phyloP scores from a whole-genome alignment of 768 basidiomycete species.

The Calocera viscosa region DNA sequence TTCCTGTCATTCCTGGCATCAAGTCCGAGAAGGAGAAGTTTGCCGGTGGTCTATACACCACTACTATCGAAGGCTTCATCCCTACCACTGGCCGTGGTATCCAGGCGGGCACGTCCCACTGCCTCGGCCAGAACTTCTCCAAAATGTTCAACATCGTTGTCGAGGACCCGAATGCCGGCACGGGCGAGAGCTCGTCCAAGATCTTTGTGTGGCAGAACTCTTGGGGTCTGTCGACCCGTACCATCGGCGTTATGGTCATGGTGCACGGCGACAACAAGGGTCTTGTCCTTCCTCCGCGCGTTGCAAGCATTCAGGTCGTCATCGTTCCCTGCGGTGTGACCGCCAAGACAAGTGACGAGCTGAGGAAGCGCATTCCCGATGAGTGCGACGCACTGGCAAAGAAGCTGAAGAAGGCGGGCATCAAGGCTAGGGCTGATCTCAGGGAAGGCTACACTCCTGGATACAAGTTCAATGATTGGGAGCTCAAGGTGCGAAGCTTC shows the following conservation, averaged over 20 bases:
- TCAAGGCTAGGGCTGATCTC: conserved; percentile 81
- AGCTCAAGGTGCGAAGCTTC: conserved; percentile 61
- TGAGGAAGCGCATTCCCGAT: conserved; percentile 56
- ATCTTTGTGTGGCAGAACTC: conserved; percentile 93
- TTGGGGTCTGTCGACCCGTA: conserved; percentile 93
- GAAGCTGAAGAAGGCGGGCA: conserved; percentile 53
- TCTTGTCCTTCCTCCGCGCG: conserved; percentile 89
- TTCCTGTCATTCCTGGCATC: conserved; percentile 91
- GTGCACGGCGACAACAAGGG: conserved; percentile 97
- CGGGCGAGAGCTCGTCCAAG: conserved; percentile 46
- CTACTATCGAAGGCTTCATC: conserved; percentile 95
- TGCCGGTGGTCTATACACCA: conserved; percentile 94
- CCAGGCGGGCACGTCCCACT: conserved; percentile 95
- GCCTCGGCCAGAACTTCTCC: conserved; percentile 97
- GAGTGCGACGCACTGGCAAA: conserved; percentile 67
- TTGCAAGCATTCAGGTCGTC: conserved; percentile 83
- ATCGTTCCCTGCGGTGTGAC: conserved; percentile 90
- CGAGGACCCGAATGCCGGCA: conserved; percentile 61
- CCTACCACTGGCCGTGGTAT: conserved; percentile 95
- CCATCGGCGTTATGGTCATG: conserved; percentile 99
- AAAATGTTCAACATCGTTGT: conserved; percentile 97
- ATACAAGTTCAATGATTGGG: conserved; percentile 99
- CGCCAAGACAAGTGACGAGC: conserved; percentile 49
- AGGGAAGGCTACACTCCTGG: conserved; percentile 96
- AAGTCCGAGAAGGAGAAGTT: conserved; percentile 99